phyloP scores from a whole-genome alignment of 441 rosid species.

The Eutrema salsugineum region DNA sequence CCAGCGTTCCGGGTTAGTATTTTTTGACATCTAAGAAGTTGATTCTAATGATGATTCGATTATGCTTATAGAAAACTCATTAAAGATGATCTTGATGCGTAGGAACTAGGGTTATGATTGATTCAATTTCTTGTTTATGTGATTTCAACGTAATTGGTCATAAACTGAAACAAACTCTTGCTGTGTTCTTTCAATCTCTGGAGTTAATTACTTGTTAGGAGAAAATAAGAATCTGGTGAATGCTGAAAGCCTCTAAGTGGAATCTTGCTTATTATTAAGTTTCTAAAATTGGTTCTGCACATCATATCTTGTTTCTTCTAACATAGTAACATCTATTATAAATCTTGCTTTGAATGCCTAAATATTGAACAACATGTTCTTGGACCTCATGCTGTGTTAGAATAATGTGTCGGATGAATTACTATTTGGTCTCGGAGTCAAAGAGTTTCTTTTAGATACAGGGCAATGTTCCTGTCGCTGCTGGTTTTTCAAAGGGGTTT shows the following conservation, averaged over 20 bases:
- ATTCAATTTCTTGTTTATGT: neutral
- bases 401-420: too few relatives aligned
- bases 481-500: too few relatives aligned
- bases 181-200: neutral
- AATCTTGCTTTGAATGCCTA: neutral
- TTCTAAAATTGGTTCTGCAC: neutral
- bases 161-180: neutral
- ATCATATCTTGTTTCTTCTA: neutral
- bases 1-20: slow-evolving; percentile 53
- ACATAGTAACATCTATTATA: neutral
- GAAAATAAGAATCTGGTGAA: neutral
- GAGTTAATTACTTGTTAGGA: neutral
- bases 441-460: too few relatives aligned
- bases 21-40: neutral
- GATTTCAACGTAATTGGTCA: neutral
- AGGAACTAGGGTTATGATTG: neutral
- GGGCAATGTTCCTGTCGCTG: too few relatives aligned
- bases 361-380: neutral
- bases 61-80: neutral
- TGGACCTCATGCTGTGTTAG: neutral
- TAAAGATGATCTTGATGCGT: neutral
- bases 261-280: neutral
- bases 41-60: neutral
- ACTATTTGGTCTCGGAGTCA: too few relatives aligned
- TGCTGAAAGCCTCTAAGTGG: neutral